phyloP scores from a whole-genome alignment of 352 stramenopile species.

The Phytopythium chamaehyphon region DNA sequence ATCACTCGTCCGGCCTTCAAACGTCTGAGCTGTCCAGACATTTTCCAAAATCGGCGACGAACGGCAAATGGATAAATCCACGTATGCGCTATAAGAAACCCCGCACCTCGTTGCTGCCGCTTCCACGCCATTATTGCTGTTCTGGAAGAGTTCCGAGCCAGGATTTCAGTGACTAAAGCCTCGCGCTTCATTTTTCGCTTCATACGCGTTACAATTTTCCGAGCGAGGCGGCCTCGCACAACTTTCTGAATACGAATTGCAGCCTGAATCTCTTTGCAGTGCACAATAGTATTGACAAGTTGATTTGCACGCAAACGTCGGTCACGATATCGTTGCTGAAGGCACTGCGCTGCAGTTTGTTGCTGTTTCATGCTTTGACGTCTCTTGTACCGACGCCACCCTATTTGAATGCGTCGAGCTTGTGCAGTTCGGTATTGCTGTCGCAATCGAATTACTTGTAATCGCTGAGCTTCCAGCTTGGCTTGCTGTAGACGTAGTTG shows the following conservation, averaged over 20 bases:
- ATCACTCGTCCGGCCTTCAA: constrained; percentile 19
- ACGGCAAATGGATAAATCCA: constrained; percentile 42
- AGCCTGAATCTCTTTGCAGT: constrained; percentile 25
- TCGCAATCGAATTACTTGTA: constrained; percentile 30
- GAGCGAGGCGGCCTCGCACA: constrained; percentile 27
- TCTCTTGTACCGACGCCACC: constrained; percentile 28
- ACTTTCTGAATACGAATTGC: constrained; percentile 38
- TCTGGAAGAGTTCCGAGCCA: constrained; percentile 35
- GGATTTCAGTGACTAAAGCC: constrained; percentile 21
- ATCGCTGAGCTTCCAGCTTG: constrained; percentile 20
- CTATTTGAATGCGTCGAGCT: constrained; percentile 43
- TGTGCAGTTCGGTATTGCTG: constrained; percentile 42
- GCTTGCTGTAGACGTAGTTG: constrained; percentile 20
- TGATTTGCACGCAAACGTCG: constrained; percentile 32
- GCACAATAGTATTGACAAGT: constrained; percentile 30
- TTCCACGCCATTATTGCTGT: constrained; percentile 37
- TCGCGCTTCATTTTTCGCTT: constrained; percentile 18
- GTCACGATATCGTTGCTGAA: constrained; percentile 36
- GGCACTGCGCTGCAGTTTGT: constrained; percentile 18
- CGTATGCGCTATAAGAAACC: constrained; percentile 35
- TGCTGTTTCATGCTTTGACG: constrained; percentile 11
- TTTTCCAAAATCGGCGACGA: constrained; percentile 20
- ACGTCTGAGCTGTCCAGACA: constrained; percentile 17
- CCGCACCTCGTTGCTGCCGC: constrained; percentile 39
- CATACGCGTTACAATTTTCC: constrained; percentile 11